phyloP scores from a whole-genome alignment of 192 early-diverging fungal species.

The Phycomyces nitens region DNA sequence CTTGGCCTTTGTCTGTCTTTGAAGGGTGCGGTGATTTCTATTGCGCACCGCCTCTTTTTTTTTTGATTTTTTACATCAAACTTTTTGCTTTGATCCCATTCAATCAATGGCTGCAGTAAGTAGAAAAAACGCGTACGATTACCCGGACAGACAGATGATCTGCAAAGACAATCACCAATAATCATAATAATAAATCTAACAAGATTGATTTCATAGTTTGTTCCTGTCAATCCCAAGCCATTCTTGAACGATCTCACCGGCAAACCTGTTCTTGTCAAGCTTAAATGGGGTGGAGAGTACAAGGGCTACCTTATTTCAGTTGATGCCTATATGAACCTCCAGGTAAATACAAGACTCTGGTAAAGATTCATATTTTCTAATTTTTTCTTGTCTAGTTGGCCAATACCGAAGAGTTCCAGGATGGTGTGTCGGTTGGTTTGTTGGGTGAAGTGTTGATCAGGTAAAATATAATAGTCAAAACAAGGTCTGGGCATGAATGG shows the following conservation, averaged over 20 bases:
- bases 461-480: conserved; percentile 25
- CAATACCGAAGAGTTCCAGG: conserved; percentile 93
- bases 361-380: too few species aligned
- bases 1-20: too few species aligned
- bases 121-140: too few species aligned
- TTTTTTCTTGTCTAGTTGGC: too few species aligned
- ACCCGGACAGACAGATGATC: too few species aligned
- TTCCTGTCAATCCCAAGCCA: conserved; percentile 96
- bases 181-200: too few species aligned
- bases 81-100: too few species aligned
- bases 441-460: conserved; percentile 92
- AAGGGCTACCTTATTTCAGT: conserved; percentile 86
- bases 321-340: conserved; percentile 98
- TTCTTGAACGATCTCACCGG: conserved; percentile 92
- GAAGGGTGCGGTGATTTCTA: too few species aligned
- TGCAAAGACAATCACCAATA: too few species aligned
- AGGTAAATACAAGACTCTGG: conserved; percentile 54
- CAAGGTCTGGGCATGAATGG: not conserved
- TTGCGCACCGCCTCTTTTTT: too few species aligned
- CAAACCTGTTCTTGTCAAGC: conserved; percentile 84
- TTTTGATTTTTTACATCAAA: too few species aligned
- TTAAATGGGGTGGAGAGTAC: conserved; percentile 99
- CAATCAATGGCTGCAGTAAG: too few species aligned
- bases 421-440: conserved; percentile 83
- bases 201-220: conserved; percentile 52